Conservation (phyloP, 2,329 filamentous ascomycete species). For the Cladosporium colombiae region DNA sequence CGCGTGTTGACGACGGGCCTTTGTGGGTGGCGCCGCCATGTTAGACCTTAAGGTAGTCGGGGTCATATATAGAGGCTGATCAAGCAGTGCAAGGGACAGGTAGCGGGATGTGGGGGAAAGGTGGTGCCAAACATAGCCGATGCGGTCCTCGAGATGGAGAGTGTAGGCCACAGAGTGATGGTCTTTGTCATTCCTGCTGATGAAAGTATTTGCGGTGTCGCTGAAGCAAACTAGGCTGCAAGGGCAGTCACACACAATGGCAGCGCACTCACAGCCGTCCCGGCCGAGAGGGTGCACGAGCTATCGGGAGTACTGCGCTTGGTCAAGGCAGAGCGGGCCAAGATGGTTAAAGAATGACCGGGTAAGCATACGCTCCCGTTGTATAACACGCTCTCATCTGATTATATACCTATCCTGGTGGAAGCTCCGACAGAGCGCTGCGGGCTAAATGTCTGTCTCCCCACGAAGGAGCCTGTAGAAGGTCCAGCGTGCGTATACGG, state of each 20-base stretch:
- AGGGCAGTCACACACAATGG: constrained; percentile 28
- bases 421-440: neutral
- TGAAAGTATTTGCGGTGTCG: neutral
- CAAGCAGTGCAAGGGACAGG: neutral
- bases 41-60: too few relatives aligned
- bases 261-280: constrained; percentile 45
- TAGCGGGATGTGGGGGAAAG: neutral
- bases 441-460: neutral
- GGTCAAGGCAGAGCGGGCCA: constrained; percentile 11
- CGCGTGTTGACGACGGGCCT: neutral
- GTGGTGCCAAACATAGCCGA: neutral
- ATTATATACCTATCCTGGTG: neutral
- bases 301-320: constrained; percentile 14
- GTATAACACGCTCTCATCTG: neutral
- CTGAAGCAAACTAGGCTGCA: neutral
- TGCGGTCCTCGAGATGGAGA: neutral
- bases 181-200: neutral
- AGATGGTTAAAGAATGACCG: constrained; percentile 9
- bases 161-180: neutral
- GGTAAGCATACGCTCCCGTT: neutral
- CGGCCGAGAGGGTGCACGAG: constrained; percentile 13
- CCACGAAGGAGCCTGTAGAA: neutral
- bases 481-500: neutral
- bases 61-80: too few relatives aligned
- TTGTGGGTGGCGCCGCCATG: neutral